Base-by-base conservation (phyloP, 2,329 filamentous ascomycete genomes). In the Fusarium oxysporum region DNA sequence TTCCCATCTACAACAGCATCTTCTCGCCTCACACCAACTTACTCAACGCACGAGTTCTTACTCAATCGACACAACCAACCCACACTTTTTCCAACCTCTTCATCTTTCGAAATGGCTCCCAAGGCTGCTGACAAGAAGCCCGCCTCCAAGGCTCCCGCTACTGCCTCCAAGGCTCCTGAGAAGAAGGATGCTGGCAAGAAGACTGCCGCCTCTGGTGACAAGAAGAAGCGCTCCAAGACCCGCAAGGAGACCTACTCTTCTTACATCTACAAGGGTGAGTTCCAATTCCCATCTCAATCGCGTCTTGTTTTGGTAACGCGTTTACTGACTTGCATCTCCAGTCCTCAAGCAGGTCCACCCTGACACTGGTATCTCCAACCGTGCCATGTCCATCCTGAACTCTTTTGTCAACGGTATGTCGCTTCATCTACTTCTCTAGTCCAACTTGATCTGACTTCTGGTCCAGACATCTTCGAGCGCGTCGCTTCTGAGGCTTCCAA, bases 151-250 rank as follows among this genome's bases (percentile, higher is more conserved):
- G 96, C 96, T 80, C 95, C 96, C 69, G 93, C 87, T 59, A 89
- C 93, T 82, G 89, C 89, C 77, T 88, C 87, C 79, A 91, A 91
- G 87, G 88, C 88, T 74, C 88, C 88, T 65, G 95, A 98, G 92
- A 98, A 98, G 93, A 98, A 98, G 92, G 96, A 98, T 88, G 96
- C 96, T 76, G 96, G 96, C 89, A 99, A 99, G 94, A 99, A 98
- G 93, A 98, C 96, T 55, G 94, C 96, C 70, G 91, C 95, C 72
- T 91, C 94, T 83, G 96, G 96, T 76, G 96, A 98, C 81, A 98
- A 98, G 95, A 99, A 99, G 94, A 99, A 98, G 95, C 94, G 96
- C 83, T 97, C 95, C 89, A 99, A 99, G 95, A 94, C 95, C 78
- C 92, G 96, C 88, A 98, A 98, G 93, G 96, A 99, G 91, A 99